Base-by-base conservation (phyloP, 345 rosid genomes). In the Lepidium aucheri region DNA sequence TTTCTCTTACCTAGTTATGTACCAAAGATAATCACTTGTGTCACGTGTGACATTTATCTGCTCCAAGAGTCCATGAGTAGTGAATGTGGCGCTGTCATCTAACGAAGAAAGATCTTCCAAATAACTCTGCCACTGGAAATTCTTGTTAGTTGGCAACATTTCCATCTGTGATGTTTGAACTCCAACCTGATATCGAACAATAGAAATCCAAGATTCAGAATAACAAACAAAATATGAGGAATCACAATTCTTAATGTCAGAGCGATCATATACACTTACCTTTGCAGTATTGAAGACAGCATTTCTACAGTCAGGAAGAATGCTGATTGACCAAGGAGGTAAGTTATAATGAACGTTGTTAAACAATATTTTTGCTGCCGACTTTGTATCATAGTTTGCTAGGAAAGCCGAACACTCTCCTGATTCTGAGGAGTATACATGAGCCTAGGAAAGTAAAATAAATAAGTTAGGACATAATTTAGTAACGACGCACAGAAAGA, bases 241-340 rank as follows among this genome's bases (percentile, higher is more conserved):
- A 40, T 18, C 65, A 64, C 30, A 32, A 17, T 2, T 15, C 15
- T 13, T 1, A 30, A 4, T 2, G 26, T 35, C 17, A 33, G 8
- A 40, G 18, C 52, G 30, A 18, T 60, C 22, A 36, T 35, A 53
- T 53, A 57, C 14, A 3, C 46, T 38, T 84, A 89, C 99, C 93
- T 95, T 95, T 44, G 97, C 99, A 8, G 99, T 91, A 56, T 95
- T 95, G 58, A 91, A 95, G 60, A 91, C 96, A 2, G 84, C 96
- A 68, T 95, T 95, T 68, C 96, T 80, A 80, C 99, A 95, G 68
- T 95, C 99, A 6, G 99, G 98, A 65, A 95, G 96, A 68, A 95
- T 83, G 68, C 98, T 95, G 78, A 95, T 84, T 38, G 99, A 95
- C 97, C 99, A 91, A 63, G 99, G 98, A 60, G 98, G 99, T 65